phyloP scores from a whole-genome alignment of 768 basidiomycete species.

The Tulasnella sp. region DNA sequence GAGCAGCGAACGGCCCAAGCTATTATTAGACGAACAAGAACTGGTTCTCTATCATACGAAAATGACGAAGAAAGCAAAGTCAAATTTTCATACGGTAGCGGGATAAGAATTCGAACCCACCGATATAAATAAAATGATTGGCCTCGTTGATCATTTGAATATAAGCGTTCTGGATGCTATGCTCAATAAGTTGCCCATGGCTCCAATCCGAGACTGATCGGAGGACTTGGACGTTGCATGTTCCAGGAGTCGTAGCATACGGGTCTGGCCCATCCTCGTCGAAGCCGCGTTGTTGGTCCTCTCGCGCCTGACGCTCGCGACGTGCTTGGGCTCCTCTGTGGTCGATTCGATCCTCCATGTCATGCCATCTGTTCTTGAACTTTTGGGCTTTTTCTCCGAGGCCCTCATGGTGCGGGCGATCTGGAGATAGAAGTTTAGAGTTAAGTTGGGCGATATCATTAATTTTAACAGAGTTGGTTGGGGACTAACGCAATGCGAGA shows the following conservation, averaged over 20 bases:
- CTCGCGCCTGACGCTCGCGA: not conserved
- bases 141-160: slow-evolving; percentile 71
- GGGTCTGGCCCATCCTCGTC: slow-evolving; percentile 31
- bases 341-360: not conserved
- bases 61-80: slow-evolving; percentile 17
- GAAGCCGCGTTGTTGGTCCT: slow-evolving; percentile 20
- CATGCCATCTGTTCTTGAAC: slow-evolving; percentile 52
- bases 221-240: slow-evolving; percentile 66
- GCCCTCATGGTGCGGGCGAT: slow-evolving; percentile 55
- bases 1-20: too few relatives aligned
- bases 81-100: not conserved
- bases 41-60: slow-evolving; percentile 49
- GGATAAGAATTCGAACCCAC: slow-evolving; percentile 32
- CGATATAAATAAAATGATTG: slow-evolving; percentile 87
- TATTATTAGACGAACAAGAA: slow-evolving; percentile 53
- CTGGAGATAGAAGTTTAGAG: slow-evolving; percentile 25
- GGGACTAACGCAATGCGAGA: too few relatives aligned
- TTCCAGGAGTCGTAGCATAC: slow-evolving; percentile 38
- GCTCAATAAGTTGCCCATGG: slow-evolving; percentile 81
- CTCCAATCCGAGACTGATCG: slow-evolving; percentile 93
- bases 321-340: too few relatives aligned
- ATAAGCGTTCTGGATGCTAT: slow-evolving; percentile 89
- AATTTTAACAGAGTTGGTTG: too few relatives aligned
- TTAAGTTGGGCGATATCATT: not conserved
- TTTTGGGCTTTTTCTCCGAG: slow-evolving; percentile 48